Conservation (phyloP, 139 green algal genomes). For the Deuterostichococcus epilithicus region DNA sequence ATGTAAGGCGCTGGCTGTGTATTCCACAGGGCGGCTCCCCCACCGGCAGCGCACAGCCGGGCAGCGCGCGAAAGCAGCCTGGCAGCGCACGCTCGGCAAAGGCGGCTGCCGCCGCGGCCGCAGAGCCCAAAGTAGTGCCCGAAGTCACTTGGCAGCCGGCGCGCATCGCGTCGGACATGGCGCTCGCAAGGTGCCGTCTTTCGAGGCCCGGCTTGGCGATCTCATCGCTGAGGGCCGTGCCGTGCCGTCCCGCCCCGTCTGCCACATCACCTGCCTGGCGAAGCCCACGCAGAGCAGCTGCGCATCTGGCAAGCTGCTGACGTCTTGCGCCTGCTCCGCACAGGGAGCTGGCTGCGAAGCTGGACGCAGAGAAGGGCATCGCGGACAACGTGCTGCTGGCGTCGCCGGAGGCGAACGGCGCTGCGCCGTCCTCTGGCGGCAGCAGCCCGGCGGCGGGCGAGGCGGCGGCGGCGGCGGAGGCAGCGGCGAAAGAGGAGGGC, state of each 20-base stretch:
- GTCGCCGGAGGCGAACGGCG: slow-evolving; percentile 53
- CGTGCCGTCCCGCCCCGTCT: too few relatives aligned
- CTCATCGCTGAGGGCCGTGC: too few relatives aligned
- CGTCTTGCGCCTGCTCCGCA: too few relatives aligned
- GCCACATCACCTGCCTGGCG: too few relatives aligned
- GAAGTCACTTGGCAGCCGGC: slow-evolving; percentile 2
- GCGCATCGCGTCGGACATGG: slow-evolving; percentile 58
- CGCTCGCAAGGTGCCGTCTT: slow-evolving; percentile 42
- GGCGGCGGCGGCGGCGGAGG: slow-evolving; percentile 2
- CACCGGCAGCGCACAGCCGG: neutral
- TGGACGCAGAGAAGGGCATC: slow-evolving; percentile 81
- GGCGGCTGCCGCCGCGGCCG: neutral
- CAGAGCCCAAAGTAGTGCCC: neutral
- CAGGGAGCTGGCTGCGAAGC: slow-evolving; percentile 48
- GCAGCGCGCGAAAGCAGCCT: neutral
- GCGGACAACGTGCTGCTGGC: slow-evolving; percentile 47
- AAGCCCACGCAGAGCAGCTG: too few relatives aligned
- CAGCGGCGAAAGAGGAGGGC: slow-evolving; percentile 10
- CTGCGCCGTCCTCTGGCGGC: slow-evolving; percentile 11
- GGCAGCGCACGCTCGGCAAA: neutral
- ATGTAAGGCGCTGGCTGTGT: too few relatives aligned
- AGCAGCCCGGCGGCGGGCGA: neutral
- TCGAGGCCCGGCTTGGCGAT: too few relatives aligned
- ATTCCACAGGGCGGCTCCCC: neutral
- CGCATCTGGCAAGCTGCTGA: too few relatives aligned